Conservation (phyloP, 73 alveolate genomes). For the Tetrahymena borealis region DNA sequence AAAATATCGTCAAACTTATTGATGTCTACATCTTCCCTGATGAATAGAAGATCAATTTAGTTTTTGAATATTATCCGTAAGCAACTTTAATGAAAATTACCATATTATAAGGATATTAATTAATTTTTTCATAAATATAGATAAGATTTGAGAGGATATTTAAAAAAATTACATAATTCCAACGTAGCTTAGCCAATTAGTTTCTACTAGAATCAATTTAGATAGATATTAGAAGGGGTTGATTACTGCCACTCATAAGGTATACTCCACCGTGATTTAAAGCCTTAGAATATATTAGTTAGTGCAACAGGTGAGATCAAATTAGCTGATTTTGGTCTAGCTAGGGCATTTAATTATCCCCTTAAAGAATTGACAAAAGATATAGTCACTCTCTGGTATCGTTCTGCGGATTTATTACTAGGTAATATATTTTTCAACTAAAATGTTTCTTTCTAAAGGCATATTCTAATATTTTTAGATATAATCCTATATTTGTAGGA, state of each 20-base stretch:
- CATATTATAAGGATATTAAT: neutral
- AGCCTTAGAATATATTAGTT: slow-evolving; percentile 68
- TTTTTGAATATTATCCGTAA: slow-evolving; percentile 21
- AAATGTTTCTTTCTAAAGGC: neutral
- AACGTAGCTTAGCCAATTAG: slow-evolving; percentile 23
- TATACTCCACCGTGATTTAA: slow-evolving; percentile 66
- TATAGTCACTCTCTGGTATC: slow-evolving; percentile 84
- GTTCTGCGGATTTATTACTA: slow-evolving; percentile 81
- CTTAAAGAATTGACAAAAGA: slow-evolving; percentile 68
- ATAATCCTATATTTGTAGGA: too few relatives aligned
- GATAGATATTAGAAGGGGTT: slow-evolving; percentile 46
- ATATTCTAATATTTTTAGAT: neutral
- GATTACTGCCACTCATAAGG: slow-evolving; percentile 66
- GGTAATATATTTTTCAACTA: slow-evolving; percentile 7
- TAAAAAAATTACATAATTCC: slow-evolving; percentile 5
- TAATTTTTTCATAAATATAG: neutral
- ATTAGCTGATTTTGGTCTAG: slow-evolving; percentile 77
- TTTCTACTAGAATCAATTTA: neutral
- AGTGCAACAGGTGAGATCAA: slow-evolving; percentile 56
- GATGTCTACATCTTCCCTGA: slow-evolving; percentile 30
- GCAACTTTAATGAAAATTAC: neutral
- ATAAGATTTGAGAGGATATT: neutral
- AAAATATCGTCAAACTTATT: slow-evolving; percentile 65
- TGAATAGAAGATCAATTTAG: slow-evolving; percentile 4
- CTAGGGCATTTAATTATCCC: slow-evolving; percentile 76